Evolutionary conservation across 73 alveolate genomes (phyloP).

Genomic region (Paramecium primaurelia): DNA sequence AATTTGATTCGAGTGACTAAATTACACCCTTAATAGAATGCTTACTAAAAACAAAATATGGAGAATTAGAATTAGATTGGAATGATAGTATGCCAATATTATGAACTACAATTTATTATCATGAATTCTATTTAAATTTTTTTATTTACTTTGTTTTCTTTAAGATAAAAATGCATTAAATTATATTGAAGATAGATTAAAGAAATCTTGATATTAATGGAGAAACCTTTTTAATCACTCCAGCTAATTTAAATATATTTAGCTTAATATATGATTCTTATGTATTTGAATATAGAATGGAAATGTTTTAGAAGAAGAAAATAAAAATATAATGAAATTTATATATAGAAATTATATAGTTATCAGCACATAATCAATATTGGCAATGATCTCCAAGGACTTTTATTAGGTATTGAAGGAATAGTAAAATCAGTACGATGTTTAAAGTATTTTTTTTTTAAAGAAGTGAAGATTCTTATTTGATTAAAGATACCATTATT

Average conservation of each 20-base stretch:
- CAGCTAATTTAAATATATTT: not conserved
- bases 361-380: not conserved
- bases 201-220: not conserved
- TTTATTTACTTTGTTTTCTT: not conserved
- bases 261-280: not conserved
- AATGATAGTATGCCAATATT: conserved; percentile 60
- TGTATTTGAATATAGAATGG: not conserved
- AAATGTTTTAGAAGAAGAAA: not conserved
- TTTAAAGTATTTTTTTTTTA: not conserved
- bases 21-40: conserved; percentile 65
- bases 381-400: not conserved
- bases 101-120: not conserved
- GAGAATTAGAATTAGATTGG: conserved; percentile 58
- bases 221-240: not conserved
- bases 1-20: conserved; percentile 39
- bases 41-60: conserved; percentile 65
- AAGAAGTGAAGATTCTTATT: not conserved
- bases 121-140: no score
- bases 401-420: not conserved
- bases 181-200: not conserved
- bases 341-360: not conserved
- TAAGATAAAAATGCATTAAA: not conserved
- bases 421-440: not conserved
- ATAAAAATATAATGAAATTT: no score
- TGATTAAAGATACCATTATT: not conserved